Percentiles rank a stretch among this genome's conserved stretches.
Evolutionary conservation across 2,329 filamentous ascomycete genomes (phyloP).

Genomic region (Fusarium sp.): DNA sequence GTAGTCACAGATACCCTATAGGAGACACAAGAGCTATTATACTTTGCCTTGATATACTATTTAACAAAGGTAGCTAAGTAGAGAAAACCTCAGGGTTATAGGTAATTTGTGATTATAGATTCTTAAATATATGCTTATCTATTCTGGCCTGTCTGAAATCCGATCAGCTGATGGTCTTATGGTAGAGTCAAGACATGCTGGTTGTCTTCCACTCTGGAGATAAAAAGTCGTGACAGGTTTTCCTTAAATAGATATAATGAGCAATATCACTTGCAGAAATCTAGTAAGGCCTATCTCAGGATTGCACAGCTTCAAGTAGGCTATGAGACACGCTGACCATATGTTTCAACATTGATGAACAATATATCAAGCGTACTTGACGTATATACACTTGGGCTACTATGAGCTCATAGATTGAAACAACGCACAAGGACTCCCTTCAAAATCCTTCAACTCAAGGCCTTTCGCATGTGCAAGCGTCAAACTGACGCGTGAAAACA

Average conservation of each 20-base stretch:
- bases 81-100: accelerated
- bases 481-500: conserved; percentile 1
- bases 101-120: accelerated
- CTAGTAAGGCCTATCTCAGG: accelerated
- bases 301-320: neutral
- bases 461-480: conserved; percentile 4
- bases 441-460: conserved; percentile 1
- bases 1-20: neutral
- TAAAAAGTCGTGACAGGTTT: accelerated
- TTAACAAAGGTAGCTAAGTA: neutral
- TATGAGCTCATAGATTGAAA: conserved; percentile 4
- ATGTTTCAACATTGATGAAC: too few relatives aligned
- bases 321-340: too few relatives aligned
- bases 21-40: neutral
- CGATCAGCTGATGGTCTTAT: too few relatives aligned
- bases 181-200: accelerated
- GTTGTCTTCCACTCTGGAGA: accelerated
- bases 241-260: accelerated
- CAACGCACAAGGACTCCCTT: neutral
- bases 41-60: neutral
- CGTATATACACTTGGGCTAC: too few relatives aligned
- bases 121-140: neutral
- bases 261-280: accelerated
- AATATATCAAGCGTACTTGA: neutral
- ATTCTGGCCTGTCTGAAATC: neutral